Evolutionary conservation across 345 rosid genomes (phyloP).

Genomic region (Gossypium australe): DNA sequence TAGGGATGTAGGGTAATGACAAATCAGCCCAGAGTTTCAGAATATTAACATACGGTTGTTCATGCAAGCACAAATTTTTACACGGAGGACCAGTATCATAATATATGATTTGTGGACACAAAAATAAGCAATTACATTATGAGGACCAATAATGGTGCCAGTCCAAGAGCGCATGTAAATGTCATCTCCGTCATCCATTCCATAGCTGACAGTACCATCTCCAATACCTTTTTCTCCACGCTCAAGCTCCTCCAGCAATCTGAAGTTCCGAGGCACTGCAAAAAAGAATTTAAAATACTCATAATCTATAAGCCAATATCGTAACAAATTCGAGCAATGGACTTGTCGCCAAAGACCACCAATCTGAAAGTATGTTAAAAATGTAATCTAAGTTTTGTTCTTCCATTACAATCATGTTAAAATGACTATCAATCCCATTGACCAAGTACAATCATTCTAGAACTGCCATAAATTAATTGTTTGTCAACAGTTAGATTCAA

Average conservation of each 20-base stretch:
- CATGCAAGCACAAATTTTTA: not conserved
- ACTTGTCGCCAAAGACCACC: not conserved
- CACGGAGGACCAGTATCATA: not conserved
- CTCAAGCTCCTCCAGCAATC: slow-evolving; percentile 87
- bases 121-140: slow-evolving; percentile 53
- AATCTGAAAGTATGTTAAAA: not conserved
- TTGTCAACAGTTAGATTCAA: not conserved
- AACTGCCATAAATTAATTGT: not conserved
- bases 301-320: not conserved
- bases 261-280: slow-evolving; percentile 78
- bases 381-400: not conserved
- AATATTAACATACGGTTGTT: not conserved
- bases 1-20: not conserved
- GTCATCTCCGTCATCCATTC: slow-evolving; percentile 93
- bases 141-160: slow-evolving; percentile 88
- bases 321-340: not conserved
- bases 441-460: not conserved
- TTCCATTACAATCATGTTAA: not conserved
- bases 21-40: not conserved
- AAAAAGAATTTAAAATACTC: slow-evolving; percentile 1
- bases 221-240: slow-evolving; percentile 94
- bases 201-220: slow-evolving; percentile 90
- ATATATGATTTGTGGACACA: not conserved
- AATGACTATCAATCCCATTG: not conserved
- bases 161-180: slow-evolving; percentile 94